A percentile compares a stretch with the other conserved stretches of the same genome.
Conservation (phyloP, 345 rosid species). For the Euphorbia lathyris region DNA sequence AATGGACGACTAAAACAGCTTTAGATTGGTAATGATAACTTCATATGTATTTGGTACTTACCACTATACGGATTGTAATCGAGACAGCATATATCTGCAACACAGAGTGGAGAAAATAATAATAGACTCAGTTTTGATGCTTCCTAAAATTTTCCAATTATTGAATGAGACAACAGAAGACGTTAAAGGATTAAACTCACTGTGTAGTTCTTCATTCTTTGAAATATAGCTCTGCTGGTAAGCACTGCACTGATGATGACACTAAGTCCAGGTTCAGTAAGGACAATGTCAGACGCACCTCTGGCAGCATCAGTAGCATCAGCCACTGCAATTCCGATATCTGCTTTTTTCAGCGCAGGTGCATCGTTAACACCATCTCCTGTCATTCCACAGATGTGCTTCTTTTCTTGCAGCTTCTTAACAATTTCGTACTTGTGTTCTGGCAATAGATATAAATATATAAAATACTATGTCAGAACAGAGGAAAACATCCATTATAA, state of each 20-base stretch:
- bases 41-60: slow-evolving; percentile 30
- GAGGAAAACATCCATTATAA: not conserved
- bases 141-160: not conserved
- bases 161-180: not conserved
- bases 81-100: slow-evolving; percentile 94
- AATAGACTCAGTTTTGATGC: slow-evolving; percentile 12
- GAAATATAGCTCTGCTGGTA: slow-evolving; percentile 90
- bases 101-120: not conserved
- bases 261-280: slow-evolving; percentile 91
- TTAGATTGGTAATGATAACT: not conserved
- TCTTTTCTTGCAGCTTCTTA: slow-evolving; percentile 74
- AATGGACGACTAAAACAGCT: not conserved
- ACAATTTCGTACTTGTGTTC: slow-evolving; percentile 95
- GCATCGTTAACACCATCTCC: slow-evolving; percentile 98
- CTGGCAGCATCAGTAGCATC: slow-evolving; percentile 98
- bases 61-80: slow-evolving; percentile 88
- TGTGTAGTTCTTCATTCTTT: slow-evolving; percentile 96
- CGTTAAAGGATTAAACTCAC: slow-evolving; percentile 35
- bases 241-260: slow-evolving; percentile 91
- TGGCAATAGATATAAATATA: slow-evolving; percentile 23
- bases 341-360: slow-evolving; percentile 91
- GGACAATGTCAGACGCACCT: slow-evolving; percentile 90
- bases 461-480: not conserved
- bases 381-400: slow-evolving; percentile 94
- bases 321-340: slow-evolving; percentile 93